Conservation (phyloP, 1,284 basidiomycete genomes). For the Leccinum cinnamomeum region DNA sequence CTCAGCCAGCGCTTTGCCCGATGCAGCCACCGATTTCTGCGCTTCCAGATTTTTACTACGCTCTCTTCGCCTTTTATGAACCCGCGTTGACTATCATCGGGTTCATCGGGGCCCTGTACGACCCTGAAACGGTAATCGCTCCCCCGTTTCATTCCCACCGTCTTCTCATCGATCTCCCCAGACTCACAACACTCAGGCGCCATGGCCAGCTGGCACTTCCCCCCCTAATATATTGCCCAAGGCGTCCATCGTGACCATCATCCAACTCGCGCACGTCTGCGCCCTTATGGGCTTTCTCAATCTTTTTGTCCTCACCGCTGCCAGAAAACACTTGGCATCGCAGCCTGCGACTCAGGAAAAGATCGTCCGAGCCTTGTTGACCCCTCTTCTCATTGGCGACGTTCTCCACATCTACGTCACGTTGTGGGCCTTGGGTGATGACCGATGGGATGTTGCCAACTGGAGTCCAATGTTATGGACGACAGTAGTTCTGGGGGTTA, state of each 20-base stretch:
- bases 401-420: conserved; percentile 64
- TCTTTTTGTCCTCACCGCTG: conserved; percentile 59
- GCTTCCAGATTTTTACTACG: conserved; percentile 68
- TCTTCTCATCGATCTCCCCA: conserved; percentile 30
- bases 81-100: conserved; percentile 64
- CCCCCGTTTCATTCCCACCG: conserved; percentile 6
- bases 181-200: conserved; percentile 72
- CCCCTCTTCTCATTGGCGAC: conserved; percentile 68
- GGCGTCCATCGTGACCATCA: conserved; percentile 62
- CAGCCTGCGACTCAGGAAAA: conserved; percentile 68
- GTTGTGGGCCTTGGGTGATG: conserved; percentile 69
- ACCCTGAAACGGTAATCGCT: conserved; percentile 58
- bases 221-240: conserved; percentile 52
- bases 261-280: conserved; percentile 75
- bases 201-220: conserved; percentile 54
- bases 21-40: conserved; percentile 52
- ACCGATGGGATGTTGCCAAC: conserved; percentile 54
- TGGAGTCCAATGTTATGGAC: conserved; percentile 72
- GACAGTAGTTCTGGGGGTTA: conserved; percentile 62
- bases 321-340: conserved; percentile 54
- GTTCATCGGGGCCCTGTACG: conserved; percentile 62
- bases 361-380: conserved; percentile 59
- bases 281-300: conserved; percentile 70
- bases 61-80: conserved; percentile 71
- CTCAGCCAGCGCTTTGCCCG: conserved; percentile 11